Evolutionary conservation across 2,329 filamentous ascomycete species (phyloP).

Genomic region (Scleromitrula shiraiana): DNA sequence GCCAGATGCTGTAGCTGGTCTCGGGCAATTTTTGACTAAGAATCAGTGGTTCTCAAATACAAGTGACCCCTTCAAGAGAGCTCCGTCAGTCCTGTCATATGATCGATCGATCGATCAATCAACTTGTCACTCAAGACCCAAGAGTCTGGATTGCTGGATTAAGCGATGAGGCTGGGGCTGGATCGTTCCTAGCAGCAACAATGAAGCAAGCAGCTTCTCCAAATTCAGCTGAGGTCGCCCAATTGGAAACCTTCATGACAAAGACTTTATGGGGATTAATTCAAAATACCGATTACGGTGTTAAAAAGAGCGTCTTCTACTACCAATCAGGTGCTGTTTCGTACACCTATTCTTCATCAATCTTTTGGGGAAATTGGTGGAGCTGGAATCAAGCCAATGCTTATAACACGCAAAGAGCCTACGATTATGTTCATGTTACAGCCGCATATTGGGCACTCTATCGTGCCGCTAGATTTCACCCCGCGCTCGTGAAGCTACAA

Average conservation of each 20-base stretch:
- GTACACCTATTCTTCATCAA: slow-evolving; percentile 37
- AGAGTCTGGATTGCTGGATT: slow-evolving; percentile 52
- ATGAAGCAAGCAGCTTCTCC: slow-evolving; percentile 49
- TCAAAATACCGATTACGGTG: slow-evolving; percentile 39
- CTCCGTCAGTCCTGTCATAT: slow-evolving; percentile 49
- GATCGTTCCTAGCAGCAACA: slow-evolving; percentile 45
- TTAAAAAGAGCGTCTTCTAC: slow-evolving; percentile 49
- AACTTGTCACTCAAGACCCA: slow-evolving; percentile 38
- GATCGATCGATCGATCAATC: slow-evolving; percentile 40
- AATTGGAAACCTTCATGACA: slow-evolving; percentile 47
- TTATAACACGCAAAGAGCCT: slow-evolving; percentile 42
- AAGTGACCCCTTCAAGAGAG: slow-evolving; percentile 45
- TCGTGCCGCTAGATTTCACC: slow-evolving; percentile 42
- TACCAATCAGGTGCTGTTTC: slow-evolving; percentile 39
- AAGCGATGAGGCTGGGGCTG: slow-evolving; percentile 51
- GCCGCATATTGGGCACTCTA: slow-evolving; percentile 52
- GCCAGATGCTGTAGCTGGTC: slow-evolving; percentile 36
- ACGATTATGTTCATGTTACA: slow-evolving; percentile 51
- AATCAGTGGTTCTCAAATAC: slow-evolving; percentile 43
- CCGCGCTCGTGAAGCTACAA: slow-evolving; percentile 34
- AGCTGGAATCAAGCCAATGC: slow-evolving; percentile 43
- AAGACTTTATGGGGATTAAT: slow-evolving; percentile 42
- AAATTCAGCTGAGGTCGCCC: slow-evolving; percentile 38
- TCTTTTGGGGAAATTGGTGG: slow-evolving; percentile 43
- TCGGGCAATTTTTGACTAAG: slow-evolving; percentile 47